phyloP scores from a whole-genome alignment of 345 rosid genomes.

The Aegle marmelos region DNA sequence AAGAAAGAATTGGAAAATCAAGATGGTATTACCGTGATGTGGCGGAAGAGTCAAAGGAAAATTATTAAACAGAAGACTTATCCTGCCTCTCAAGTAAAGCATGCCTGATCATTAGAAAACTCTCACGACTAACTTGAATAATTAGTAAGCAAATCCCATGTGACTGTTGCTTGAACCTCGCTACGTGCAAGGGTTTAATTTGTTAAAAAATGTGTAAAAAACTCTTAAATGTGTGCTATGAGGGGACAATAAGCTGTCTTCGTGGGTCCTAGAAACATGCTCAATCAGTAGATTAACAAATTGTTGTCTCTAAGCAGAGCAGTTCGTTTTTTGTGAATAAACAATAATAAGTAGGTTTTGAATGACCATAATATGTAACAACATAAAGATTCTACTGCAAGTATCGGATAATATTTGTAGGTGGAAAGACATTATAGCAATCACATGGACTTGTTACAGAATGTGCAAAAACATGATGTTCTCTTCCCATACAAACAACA shows the following conservation, averaged over 20 bases:
- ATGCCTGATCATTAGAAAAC: neutral
- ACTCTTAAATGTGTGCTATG: neutral
- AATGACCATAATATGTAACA: neutral
- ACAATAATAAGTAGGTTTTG: neutral
- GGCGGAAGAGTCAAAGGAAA: neutral
- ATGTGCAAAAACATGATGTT: slow-evolving; percentile 16
- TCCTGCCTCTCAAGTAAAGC: slow-evolving; percentile 4
- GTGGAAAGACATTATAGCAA: slow-evolving; percentile 16
- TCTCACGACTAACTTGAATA: neutral
- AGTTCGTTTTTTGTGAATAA: no score
- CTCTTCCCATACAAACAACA: slow-evolving; percentile 29
- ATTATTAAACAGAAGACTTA: neutral
- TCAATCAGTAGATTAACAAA: neutral
- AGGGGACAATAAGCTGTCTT: neutral
- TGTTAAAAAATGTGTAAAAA: neutral
- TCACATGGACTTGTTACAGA: slow-evolving; percentile 29
- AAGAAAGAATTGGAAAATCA: neutral
- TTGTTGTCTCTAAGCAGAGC: neutral
- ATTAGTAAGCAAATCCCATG: neutral
- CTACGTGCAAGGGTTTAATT: no score
- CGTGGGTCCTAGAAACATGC: neutral
- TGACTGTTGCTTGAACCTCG: neutral
- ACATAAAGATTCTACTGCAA: slow-evolving; percentile 2
- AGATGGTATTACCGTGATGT: neutral
- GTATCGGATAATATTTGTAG: neutral